Conservation (phyloP, 2,329 filamentous ascomycete species). For the Tolypocladium ovalisporum region DNA sequence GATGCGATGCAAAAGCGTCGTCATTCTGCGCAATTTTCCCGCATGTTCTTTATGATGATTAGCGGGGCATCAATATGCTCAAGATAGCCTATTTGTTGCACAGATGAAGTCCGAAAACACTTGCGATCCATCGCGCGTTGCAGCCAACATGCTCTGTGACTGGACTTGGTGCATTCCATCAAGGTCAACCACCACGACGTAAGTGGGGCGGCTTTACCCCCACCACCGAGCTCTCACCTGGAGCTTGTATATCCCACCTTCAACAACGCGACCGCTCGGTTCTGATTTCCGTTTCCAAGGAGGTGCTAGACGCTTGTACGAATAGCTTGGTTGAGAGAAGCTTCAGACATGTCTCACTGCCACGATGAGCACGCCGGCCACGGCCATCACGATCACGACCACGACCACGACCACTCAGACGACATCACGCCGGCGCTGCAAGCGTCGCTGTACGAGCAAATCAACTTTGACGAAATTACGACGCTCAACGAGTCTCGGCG, state of each 20-base stretch:
- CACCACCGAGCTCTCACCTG: neutral
- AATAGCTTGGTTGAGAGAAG: neutral
- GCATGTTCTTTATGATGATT: neutral
- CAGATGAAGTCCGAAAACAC: neutral
- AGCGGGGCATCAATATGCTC: no score
- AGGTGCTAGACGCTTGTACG: neutral
- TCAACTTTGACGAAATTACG: conserved; percentile 75
- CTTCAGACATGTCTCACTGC: conserved; percentile 30
- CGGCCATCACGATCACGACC: conserved; percentile 45
- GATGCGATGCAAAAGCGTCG: neutral
- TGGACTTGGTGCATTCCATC: neutral
- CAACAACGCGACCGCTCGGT: neutral
- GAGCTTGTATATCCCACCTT: neutral
- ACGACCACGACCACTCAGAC: conserved; percentile 76
- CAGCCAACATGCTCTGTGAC: neutral
- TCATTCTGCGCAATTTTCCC: neutral
- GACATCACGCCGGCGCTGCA: conserved; percentile 89
- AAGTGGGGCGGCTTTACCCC: neutral
- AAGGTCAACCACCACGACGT: neutral
- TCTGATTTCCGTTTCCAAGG: neutral
- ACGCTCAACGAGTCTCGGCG: conserved; percentile 72
- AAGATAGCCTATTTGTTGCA: neutral
- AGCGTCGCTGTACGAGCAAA: conserved; percentile 81
- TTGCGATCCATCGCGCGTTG: neutral
- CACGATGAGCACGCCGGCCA: conserved; percentile 41